Conservation (phyloP, 176 grass and related monocot genomes). For the Triticum dicoccoides region DNA sequence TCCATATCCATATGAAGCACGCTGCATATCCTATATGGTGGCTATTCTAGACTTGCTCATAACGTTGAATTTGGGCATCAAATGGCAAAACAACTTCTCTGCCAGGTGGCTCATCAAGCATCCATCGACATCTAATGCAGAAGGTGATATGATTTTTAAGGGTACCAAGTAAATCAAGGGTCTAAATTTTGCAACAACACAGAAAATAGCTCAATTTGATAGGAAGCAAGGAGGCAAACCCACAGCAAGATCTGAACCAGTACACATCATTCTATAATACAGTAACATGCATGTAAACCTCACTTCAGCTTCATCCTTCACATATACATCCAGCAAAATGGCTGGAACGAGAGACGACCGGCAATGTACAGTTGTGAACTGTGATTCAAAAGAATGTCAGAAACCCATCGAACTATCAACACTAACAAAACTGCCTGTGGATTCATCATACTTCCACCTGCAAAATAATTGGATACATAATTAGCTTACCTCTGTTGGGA, state of each 20-base stretch:
- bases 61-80: too few species aligned
- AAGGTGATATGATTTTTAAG: background rate
- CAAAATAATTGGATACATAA: slow-evolving; percentile 4
- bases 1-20: too few species aligned
- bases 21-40: too few species aligned
- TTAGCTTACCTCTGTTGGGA: background rate
- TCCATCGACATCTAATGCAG: too few species aligned
- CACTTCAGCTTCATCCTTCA: background rate
- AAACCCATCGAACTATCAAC: background rate
- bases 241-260: too few species aligned
- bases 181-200: too few species aligned
- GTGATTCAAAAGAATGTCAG: slow-evolving; percentile 13
- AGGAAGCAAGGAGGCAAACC: too few species aligned
- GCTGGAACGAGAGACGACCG: background rate
- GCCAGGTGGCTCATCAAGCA: too few species aligned
- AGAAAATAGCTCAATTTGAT: too few species aligned
- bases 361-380: slow-evolving; percentile 16
- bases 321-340: background rate
- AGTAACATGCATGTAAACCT: background rate
- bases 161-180: background rate
- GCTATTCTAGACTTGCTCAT: too few species aligned
- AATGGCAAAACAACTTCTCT: too few species aligned
- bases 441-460: slow-evolving; percentile 66
- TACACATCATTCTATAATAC: too few species aligned
- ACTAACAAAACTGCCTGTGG: slow-evolving; percentile 33